Evolutionary conservation across 441 rosid genomes (phyloP).

Genomic region (Adansonia gregorii): DNA sequence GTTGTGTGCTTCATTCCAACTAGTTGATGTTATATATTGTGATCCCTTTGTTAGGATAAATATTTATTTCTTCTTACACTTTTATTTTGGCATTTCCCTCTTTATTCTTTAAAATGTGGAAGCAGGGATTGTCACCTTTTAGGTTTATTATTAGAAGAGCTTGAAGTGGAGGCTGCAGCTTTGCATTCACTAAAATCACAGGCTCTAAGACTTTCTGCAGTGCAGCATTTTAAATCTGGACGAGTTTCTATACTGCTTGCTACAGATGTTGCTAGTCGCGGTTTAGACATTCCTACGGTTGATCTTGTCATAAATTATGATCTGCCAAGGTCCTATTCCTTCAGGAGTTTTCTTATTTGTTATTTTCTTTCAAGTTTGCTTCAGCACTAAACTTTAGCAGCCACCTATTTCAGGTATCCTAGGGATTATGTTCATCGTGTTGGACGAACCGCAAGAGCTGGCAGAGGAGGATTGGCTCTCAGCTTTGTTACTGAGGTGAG

Average conservation of each 20-base stretch:
- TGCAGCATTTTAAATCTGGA: conserved; percentile 86
- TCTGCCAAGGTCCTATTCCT: conserved; percentile 68
- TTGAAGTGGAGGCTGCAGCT: conserved; percentile 73
- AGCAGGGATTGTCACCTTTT: conserved; percentile 75
- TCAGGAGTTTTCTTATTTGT: background rate
- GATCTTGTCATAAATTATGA: conserved; percentile 95
- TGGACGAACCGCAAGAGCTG: conserved; percentile 98
- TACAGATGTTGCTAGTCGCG: conserved; percentile 95
- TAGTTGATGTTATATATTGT: background rate
- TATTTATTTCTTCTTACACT: background rate
- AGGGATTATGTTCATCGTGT: conserved; percentile 98
- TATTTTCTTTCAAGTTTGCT: background rate
- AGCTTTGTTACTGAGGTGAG: conserved; percentile 83
- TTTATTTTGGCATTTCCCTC: background rate
- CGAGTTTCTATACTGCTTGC: conserved; percentile 76
- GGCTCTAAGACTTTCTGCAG: conserved; percentile 73
- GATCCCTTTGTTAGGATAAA: background rate
- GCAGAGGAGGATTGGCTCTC: conserved; percentile 87
- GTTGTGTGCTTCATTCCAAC: background rate
- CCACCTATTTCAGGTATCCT: conserved; percentile 56
- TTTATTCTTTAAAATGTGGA: conserved; percentile 27
- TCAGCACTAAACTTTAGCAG: background rate
- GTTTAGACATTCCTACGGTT: conserved; percentile 94
- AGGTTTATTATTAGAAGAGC: conserved; percentile 83
- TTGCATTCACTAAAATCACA: conserved; percentile 85